phyloP scores from a whole-genome alignment of 495 filamentous ascomycete genomes.

The Neurospora sp. region DNA sequence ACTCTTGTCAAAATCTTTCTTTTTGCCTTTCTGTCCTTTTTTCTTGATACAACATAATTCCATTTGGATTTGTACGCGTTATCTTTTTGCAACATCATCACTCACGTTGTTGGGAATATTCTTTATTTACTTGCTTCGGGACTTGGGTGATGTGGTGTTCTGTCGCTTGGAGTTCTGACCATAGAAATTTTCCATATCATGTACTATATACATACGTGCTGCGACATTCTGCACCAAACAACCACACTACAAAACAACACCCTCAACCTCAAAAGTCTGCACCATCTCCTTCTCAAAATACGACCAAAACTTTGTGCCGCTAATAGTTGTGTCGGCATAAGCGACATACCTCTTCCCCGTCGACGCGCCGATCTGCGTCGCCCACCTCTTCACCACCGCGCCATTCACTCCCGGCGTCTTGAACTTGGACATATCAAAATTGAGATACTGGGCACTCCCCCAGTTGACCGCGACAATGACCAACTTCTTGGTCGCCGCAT shows the following conservation, averaged over 20 bases:
- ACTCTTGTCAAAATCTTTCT: constrained; percentile 14
- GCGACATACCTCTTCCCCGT: constrained; percentile 22
- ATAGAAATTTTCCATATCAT: not conserved
- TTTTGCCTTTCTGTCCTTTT: not conserved
- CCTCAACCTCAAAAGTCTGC: constrained; percentile 22
- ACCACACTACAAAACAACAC: constrained; percentile 9
- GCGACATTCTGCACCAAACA: not conserved
- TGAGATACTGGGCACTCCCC: constrained; percentile 25
- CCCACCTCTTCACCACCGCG: constrained; percentile 23
- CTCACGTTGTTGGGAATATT: fast-evolving
- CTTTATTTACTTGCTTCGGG: not conserved
- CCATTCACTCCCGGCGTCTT: constrained; percentile 15
- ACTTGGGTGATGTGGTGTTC: not conserved
- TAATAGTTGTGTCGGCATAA: constrained; percentile 18
- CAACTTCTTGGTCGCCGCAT: constrained; percentile 17
- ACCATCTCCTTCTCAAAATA: constrained; percentile 17
- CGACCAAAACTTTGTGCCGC: constrained; percentile 21
- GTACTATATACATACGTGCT: not conserved
- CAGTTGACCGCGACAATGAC: constrained; percentile 30
- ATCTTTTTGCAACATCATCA: not conserved
- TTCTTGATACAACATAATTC: too few species aligned
- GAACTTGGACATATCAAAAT: constrained; percentile 26
- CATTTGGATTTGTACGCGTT: not conserved
- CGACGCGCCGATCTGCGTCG: constrained; percentile 18
- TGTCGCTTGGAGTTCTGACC: not conserved